Conservation (phyloP, 2,329 filamentous ascomycete species). For the Botrytis pseudocinerea region DNA sequence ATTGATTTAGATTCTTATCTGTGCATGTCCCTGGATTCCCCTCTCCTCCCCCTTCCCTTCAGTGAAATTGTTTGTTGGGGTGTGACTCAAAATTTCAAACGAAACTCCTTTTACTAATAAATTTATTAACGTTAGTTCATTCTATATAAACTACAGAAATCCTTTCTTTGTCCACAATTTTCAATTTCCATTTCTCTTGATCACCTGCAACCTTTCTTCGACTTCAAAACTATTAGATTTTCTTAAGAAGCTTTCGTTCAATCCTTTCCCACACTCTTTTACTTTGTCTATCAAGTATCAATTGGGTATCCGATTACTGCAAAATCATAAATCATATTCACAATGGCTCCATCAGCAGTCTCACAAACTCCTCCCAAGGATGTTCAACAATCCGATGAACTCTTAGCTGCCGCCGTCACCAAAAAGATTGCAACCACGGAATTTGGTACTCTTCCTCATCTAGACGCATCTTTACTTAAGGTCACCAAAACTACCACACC, state of each 20-base stretch:
- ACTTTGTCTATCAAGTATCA: neutral
- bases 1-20: neutral
- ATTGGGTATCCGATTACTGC: neutral
- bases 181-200: neutral
- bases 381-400: constrained; percentile 50
- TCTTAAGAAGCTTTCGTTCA: neutral
- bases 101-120: neutral
- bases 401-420: constrained; percentile 54
- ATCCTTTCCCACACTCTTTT: constrained; percentile 10
- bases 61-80: constrained; percentile 2
- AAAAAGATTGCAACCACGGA: constrained; percentile 46
- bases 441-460: constrained; percentile 52
- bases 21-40: neutral
- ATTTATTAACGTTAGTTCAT: neutral
- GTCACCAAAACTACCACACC: constrained; percentile 54
- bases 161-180: constrained; percentile 10
- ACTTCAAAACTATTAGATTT: neutral
- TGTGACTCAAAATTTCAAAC: constrained; percentile 15
- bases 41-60: neutral
- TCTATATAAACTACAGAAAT: constrained; percentile 4
- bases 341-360: constrained; percentile 52
- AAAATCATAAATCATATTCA: neutral
- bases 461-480: constrained; percentile 62
- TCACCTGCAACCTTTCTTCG: neutral
- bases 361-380: constrained; percentile 41